These are phyloP conservation scores for Pythium guiyangense DNA, from an alignment of 352 stramenopile genomes.

Conservation along the genomic window DNA sequence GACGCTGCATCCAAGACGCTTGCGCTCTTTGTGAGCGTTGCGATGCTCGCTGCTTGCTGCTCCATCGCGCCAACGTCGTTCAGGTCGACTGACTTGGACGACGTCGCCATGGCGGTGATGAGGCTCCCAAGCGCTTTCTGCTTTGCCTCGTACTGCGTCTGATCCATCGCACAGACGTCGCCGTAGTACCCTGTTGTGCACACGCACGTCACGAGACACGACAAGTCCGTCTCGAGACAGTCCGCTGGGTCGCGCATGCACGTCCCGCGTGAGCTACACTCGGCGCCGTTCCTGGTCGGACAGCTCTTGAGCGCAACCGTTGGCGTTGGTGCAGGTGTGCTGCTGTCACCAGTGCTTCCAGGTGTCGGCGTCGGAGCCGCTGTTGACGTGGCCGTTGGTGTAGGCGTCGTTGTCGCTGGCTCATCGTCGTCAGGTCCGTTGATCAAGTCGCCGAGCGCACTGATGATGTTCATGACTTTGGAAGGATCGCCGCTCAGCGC, in stretches of 20 bases:
- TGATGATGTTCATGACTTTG: slow-evolving; percentile 60
- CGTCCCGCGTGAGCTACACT: slow-evolving; percentile 40
- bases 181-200: slow-evolving; percentile 48
- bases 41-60: slow-evolving; percentile 57
- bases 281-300: slow-evolving; percentile 29
- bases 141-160: slow-evolving; percentile 48
- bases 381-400: slow-evolving; percentile 14
- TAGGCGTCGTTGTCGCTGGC: slow-evolving; percentile 14
- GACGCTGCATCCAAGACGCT: slow-evolving; percentile 42
- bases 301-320: slow-evolving; percentile 43
- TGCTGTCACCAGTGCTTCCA: not conserved
- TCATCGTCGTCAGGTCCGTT: slow-evolving; percentile 38
- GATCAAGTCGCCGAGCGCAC: slow-evolving; percentile 55
- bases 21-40: slow-evolving; percentile 62
- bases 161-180: slow-evolving; percentile 51
- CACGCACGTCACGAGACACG: slow-evolving; percentile 44
- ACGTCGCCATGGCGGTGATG: slow-evolving; percentile 52
- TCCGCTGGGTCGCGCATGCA: slow-evolving; percentile 37
- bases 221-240: slow-evolving; percentile 44
- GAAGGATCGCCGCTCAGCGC: slow-evolving; percentile 50
- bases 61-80: slow-evolving; percentile 50
- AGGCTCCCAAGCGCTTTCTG: slow-evolving; percentile 41
- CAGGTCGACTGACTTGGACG: slow-evolving; percentile 40
- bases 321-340: slow-evolving; percentile 15
- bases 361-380: slow-evolving; percentile 6